phyloP scores from a whole-genome alignment of 768 basidiomycete species.

The Lentinula lateritia region DNA sequence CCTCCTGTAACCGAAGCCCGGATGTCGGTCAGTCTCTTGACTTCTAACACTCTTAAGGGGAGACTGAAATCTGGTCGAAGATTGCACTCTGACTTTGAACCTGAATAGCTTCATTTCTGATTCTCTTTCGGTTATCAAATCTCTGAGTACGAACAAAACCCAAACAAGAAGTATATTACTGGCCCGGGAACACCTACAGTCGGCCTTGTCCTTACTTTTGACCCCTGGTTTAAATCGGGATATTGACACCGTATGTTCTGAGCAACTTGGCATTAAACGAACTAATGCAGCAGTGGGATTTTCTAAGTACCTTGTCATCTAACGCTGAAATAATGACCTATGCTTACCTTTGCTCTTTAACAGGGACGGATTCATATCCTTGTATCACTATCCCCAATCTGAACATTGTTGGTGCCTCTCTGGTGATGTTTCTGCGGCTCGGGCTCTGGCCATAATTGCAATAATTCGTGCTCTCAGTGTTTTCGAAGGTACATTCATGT shows the following conservation, averaged over 20 bases:
- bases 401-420: conserved; percentile 71
- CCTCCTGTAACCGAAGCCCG: conserved; percentile 11
- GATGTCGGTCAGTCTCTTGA: conserved; percentile 18
- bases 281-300: conserved; percentile 40
- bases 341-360: not conserved
- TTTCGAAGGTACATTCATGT: conserved; percentile 51
- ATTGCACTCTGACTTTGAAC: conserved; percentile 42
- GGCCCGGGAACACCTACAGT: conserved; percentile 50
- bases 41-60: not conserved
- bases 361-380: conserved; percentile 34
- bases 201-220: conserved; percentile 57
- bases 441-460: conserved; percentile 61
- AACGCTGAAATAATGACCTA: not conserved
- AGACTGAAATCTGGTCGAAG: conserved; percentile 21
- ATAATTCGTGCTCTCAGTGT: conserved; percentile 69
- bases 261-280: conserved; percentile 44
- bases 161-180: conserved; percentile 35
- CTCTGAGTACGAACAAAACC: conserved; percentile 40
- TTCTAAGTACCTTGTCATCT: conserved; percentile 32
- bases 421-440: conserved; percentile 58
- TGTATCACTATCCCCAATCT: conserved; percentile 32
- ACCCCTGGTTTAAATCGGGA: conserved; percentile 66
- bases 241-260: conserved; percentile 64
- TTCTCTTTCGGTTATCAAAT: conserved; percentile 43
- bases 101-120: conserved; percentile 48